Conservation (phyloP, 495 filamentous ascomycete genomes). For the Podospora appendiculata region DNA sequence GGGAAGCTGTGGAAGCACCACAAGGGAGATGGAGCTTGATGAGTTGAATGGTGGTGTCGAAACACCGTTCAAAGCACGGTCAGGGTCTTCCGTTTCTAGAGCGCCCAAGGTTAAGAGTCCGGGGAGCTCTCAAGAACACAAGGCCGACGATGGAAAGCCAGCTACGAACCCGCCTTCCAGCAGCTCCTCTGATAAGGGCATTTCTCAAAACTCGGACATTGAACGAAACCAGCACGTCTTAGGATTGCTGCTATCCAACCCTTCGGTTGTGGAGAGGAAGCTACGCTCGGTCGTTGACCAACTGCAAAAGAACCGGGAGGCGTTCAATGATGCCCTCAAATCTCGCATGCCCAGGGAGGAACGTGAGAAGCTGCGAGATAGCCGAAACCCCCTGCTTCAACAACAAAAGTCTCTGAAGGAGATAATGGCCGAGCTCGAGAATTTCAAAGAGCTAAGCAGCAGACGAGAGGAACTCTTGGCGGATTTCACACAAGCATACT, state of each 20-base stretch:
- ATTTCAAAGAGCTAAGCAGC: slow-evolving; percentile 18
- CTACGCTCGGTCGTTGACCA: slow-evolving; percentile 15
- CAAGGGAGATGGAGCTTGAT: slow-evolving; percentile 11
- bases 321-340: slow-evolving; percentile 24
- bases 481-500: slow-evolving; percentile 29
- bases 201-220: slow-evolving; percentile 12
- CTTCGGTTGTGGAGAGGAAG: slow-evolving; percentile 25
- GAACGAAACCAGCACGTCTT: slow-evolving; percentile 23
- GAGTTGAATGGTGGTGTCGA: background rate
- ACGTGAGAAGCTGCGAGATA: slow-evolving; percentile 25
- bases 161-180: background rate
- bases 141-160: background rate
- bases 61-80: background rate
- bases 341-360: slow-evolving; percentile 21
- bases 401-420: slow-evolving; percentile 24
- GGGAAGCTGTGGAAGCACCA: background rate
- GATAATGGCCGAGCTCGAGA: slow-evolving; percentile 19
- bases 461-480: slow-evolving; percentile 28
- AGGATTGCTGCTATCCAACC: slow-evolving; percentile 21
- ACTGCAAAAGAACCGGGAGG: slow-evolving; percentile 24
- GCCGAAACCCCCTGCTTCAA: slow-evolving; percentile 22
- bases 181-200: background rate
- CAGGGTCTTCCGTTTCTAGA: too few relatives aligned
- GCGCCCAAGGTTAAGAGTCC: too few relatives aligned
- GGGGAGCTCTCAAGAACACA: background rate